A percentile compares a stretch with the other conserved stretches of the same genome.
Evolutionary conservation across 1,284 basidiomycete species (phyloP).

Genomic region (Sutorius eximius): DNA sequence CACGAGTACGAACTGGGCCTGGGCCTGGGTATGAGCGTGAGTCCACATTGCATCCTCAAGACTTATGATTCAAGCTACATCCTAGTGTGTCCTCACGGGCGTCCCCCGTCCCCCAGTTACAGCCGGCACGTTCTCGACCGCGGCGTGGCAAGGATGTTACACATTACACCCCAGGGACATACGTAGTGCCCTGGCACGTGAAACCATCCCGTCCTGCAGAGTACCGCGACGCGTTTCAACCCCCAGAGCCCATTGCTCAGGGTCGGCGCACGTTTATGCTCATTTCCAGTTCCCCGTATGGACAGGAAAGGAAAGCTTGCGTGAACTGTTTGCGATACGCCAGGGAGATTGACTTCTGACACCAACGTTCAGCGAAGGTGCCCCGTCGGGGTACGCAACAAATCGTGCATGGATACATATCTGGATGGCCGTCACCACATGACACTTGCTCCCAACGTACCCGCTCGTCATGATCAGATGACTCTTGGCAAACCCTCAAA

Average conservation of each 20-base stretch:
- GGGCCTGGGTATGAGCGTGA: background rate
- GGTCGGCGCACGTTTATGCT: background rate
- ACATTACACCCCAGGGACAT: background rate
- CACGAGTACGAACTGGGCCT: background rate
- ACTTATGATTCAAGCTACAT: background rate
- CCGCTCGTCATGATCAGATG: background rate
- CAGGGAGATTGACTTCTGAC: slow-evolving; percentile 4
- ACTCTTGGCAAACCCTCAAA: background rate
- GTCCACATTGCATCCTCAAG: background rate
- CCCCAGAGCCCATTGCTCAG: background rate
- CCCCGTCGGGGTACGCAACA: background rate
- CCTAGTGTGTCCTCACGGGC: too few relatives aligned
- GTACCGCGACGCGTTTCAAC: background rate
- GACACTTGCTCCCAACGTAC: background rate
- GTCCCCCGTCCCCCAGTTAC: background rate
- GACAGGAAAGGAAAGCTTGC: background rate
- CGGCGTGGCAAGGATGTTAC: background rate
- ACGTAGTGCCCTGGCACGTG: background rate
- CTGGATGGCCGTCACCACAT: background rate
- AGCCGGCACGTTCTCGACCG: slow-evolving; percentile 1
- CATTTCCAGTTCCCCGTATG: slow-evolving; percentile 3
- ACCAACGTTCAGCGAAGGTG: background rate
- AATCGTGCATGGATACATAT: background rate
- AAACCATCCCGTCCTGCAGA: background rate
- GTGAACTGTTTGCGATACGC: slow-evolving; percentile 7